These are phyloP conservation scores for Suillus bovinus DNA, from an alignment of 768 basidiomycete species.

Conservation along the genomic window DNA sequence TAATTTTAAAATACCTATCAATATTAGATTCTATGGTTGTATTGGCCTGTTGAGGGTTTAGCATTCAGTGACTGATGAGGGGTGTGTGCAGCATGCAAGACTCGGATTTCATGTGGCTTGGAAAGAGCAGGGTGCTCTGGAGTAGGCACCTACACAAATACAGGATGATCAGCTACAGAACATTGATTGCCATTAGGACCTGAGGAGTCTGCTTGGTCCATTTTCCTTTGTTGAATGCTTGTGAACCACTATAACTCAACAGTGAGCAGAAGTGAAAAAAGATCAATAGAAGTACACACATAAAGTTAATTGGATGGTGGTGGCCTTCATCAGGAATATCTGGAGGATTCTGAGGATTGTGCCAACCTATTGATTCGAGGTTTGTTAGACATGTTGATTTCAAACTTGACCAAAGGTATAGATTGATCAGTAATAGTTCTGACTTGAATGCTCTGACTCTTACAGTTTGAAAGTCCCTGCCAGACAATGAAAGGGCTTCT, in stretches of 20 bases:
- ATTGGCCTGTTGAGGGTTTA: no score
- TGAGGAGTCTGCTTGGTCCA: slow-evolving; percentile 24
- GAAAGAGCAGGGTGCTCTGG: no score
- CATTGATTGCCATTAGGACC: slow-evolving; percentile 41
- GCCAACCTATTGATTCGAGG: slow-evolving; percentile 10
- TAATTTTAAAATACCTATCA: no score
- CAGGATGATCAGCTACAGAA: slow-evolving; percentile 50
- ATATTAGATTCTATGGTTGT: no score
- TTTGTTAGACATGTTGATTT: slow-evolving; percentile 33
- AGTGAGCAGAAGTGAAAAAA: neutral
- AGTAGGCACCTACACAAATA: no score
- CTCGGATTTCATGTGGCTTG: no score
- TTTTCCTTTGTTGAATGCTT: slow-evolving; percentile 24
- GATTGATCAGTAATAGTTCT: neutral
- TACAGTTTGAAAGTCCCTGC: slow-evolving; percentile 33
- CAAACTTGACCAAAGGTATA: slow-evolving; percentile 29
- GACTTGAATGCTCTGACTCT: slow-evolving; percentile 10
- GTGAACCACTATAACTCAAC: slow-evolving; percentile 23
- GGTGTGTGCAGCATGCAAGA: no score
- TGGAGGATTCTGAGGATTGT: slow-evolving; percentile 28
- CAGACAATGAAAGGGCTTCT: slow-evolving; percentile 32
- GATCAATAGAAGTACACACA: slow-evolving; percentile 25
- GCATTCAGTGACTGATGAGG: no score
- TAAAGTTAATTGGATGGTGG: slow-evolving; percentile 36
- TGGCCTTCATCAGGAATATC: slow-evolving; percentile 39